phyloP scores from a whole-genome alignment of 176 grass and related monocot genomes.

The Hyparrhenia diplandra region DNA sequence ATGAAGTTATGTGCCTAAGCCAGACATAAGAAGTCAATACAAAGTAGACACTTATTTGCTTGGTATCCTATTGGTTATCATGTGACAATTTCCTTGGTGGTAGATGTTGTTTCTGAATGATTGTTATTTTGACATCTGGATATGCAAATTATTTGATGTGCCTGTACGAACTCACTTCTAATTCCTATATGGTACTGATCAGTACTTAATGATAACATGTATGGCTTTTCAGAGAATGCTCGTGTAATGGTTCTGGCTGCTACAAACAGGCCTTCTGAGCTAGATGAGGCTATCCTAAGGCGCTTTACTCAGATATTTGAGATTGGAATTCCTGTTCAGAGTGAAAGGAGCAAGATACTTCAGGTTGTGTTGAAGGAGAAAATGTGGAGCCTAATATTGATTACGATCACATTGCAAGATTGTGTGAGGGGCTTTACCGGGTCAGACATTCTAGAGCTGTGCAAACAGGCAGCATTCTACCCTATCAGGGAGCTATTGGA shows the following conservation, averaged over 20 bases:
- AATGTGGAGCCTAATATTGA: constrained; percentile 59
- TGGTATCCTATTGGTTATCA: neutral
- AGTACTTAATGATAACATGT: neutral
- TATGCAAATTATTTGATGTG: neutral
- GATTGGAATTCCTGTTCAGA: constrained; percentile 70
- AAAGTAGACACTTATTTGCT: neutral
- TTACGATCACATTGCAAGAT: constrained; percentile 69
- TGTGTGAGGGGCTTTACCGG: constrained; percentile 94
- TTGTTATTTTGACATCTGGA: neutral
- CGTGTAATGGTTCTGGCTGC: constrained; percentile 99
- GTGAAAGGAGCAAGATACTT: constrained; percentile 93
- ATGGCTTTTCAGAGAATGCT: constrained; percentile 65
- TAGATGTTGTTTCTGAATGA: neutral
- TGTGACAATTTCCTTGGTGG: neutral
- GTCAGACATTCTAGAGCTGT: constrained; percentile 88
- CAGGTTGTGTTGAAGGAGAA: constrained; percentile 86
- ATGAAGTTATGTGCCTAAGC: neutral
- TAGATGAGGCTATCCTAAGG: constrained; percentile 93
- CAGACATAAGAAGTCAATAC: neutral
- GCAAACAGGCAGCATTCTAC: constrained; percentile 93
- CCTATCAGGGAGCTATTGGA: constrained; percentile 85
- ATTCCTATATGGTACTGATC: neutral
- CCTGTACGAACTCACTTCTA: neutral
- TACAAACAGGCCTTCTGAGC: constrained; percentile 88
- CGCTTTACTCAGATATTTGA: constrained; percentile 96